phyloP scores from a whole-genome alignment of 2,329 filamentous ascomycete genomes.

The Exophiala alcalophila region DNA sequence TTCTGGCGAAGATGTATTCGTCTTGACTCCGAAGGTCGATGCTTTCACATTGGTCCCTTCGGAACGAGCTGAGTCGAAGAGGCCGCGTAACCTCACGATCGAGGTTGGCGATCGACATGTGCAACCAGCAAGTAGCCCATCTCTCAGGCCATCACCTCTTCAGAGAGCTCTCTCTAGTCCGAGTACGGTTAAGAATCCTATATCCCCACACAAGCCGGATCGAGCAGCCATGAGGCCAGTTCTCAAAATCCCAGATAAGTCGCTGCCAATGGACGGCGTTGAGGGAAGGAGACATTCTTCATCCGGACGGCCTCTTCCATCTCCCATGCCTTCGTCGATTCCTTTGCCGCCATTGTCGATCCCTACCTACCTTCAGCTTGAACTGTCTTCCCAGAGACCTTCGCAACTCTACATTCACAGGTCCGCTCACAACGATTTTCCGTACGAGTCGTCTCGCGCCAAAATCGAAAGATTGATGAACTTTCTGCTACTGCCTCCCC shows the following conservation, averaged over 20 bases:
- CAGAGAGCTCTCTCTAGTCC: conserved; percentile 19
- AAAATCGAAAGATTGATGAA: conserved; percentile 92
- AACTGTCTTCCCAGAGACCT: conserved; percentile 59
- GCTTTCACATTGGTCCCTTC: conserved; percentile 31
- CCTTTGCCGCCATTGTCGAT: conserved; percentile 62
- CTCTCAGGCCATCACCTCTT: conserved; percentile 9
- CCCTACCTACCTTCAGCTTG: conserved; percentile 64
- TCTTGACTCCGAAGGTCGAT: conserved; percentile 22
- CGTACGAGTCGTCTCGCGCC: conserved; percentile 87
- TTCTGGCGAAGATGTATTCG: conserved; percentile 18
- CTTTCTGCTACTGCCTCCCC: conserved; percentile 76
- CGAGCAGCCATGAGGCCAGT: conserved; percentile 14
- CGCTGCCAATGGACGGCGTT: conserved; percentile 7
- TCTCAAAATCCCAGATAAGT: conserved; percentile 17
- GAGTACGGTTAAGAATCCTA: conserved; percentile 16
- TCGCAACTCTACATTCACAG: conserved; percentile 64
- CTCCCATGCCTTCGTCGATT: conserved; percentile 52
- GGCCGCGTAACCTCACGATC: conserved; percentile 24
- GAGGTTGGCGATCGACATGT: conserved; percentile 15
- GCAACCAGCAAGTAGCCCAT: conserved; percentile 8
- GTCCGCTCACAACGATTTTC: conserved; percentile 57
- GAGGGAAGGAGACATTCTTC: conserved; percentile 19
- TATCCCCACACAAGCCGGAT: conserved; percentile 19
- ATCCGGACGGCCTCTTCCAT: conserved; percentile 36
- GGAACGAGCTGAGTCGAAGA: conserved; percentile 25